Evolutionary conservation across 352 stramenopile genomes (phyloP).

Genomic region (Globisporangium okanoganense): DNA sequence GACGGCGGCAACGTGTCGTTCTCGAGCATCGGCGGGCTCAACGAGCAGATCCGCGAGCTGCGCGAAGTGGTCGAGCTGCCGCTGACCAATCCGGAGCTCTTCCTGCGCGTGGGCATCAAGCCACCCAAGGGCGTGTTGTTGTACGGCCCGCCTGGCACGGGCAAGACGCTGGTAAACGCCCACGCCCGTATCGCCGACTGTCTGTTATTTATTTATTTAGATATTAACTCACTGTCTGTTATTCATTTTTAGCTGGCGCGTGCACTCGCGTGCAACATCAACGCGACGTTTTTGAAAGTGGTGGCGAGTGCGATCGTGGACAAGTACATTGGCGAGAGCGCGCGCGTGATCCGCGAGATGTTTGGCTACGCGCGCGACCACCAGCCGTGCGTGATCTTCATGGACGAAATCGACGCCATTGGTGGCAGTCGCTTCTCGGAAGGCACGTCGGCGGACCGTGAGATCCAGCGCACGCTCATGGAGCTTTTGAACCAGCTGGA

Average conservation of each 20-base stretch:
- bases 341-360: conserved; percentile 99
- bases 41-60: conserved; percentile 98
- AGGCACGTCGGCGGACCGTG: conserved; percentile 94
- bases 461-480: conserved; percentile 99
- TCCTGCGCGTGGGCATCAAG: conserved; percentile 98
- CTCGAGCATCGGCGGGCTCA: conserved; percentile 97
- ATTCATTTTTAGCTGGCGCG: too few relatives aligned
- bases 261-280: conserved; percentile 98
- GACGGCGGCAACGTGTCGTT: conserved; percentile 97
- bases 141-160: conserved; percentile 98
- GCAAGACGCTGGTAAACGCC: conserved; percentile 99
- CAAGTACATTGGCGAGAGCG: conserved; percentile 99
- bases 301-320: conserved; percentile 99
- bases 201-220: too few relatives aligned
- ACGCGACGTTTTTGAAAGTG: conserved; percentile 99
- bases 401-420: conserved; percentile 99
- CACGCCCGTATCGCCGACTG: too few relatives aligned
- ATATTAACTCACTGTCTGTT: too few relatives aligned
- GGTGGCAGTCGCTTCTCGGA: conserved; percentile 97
- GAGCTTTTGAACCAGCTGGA: conserved; percentile 99
- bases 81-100: conserved; percentile 99
- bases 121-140: conserved; percentile 97
- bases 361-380: conserved; percentile 97
- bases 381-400: conserved; percentile 99
- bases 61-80: conserved; percentile 98